A percentile compares a stretch with the other conserved stretches of the same genome.
phyloP scores from a whole-genome alignment of 176 grass and related monocot species.

The Canna indica region DNA sequence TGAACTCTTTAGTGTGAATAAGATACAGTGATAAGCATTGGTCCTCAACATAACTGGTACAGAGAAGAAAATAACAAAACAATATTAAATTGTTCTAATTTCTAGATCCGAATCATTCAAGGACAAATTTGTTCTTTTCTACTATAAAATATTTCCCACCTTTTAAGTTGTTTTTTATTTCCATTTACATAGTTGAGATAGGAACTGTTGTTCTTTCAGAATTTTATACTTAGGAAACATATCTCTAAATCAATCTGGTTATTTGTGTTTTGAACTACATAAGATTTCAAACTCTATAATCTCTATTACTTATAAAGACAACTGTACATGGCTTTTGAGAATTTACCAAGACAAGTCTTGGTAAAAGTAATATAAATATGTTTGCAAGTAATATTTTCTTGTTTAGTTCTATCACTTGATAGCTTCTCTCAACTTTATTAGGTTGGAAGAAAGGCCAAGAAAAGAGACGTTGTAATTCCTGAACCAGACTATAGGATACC shows the following conservation, averaged over 20 bases:
- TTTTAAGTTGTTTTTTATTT: background rate
- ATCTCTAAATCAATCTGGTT: background rate
- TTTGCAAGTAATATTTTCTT: background rate
- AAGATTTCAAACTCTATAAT: background rate
- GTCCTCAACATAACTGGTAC: background rate
- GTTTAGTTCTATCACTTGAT: background rate
- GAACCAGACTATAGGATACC: constrained; percentile 90
- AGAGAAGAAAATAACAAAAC: background rate
- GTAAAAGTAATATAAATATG: background rate
- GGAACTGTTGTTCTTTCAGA: background rate
- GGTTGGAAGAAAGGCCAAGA: constrained; percentile 62
- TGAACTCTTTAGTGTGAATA: background rate
- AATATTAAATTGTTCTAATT: background rate
- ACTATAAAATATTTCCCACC: background rate
- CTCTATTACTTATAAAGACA: background rate
- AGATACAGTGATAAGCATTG: background rate
- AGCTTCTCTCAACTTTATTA: constrained; percentile 10
- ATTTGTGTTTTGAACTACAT: background rate
- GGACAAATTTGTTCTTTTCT: background rate
- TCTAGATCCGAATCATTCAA: background rate
- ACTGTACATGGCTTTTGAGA: background rate
- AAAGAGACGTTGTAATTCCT: constrained; percentile 57
- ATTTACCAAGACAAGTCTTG: background rate
- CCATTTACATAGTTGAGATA: background rate
- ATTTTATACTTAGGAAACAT: background rate